Evolutionary conservation across 2,329 filamentous ascomycete species (phyloP).

Genomic region (Lachnellula hyalina): DNA sequence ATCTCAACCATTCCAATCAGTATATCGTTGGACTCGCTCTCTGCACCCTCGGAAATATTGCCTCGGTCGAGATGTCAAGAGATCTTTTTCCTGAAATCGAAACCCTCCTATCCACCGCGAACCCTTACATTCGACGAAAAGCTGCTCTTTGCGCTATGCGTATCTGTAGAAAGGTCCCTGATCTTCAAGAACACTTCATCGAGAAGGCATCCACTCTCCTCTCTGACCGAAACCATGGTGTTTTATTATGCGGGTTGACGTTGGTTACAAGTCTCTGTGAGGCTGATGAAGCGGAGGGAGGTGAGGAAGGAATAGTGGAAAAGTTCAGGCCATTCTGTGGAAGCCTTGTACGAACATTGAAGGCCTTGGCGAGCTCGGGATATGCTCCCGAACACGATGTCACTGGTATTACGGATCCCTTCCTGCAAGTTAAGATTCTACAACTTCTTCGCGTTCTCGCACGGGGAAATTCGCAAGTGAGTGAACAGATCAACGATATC

Average conservation of each 20-base stretch:
- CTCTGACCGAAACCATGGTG: conserved; percentile 91
- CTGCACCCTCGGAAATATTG: conserved; percentile 95
- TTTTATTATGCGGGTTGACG: conserved; percentile 86
- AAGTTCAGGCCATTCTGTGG: conserved; percentile 86
- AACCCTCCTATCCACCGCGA: conserved; percentile 81
- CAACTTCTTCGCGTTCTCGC: conserved; percentile 80
- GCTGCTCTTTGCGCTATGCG: conserved; percentile 98
- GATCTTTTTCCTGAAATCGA: conserved; percentile 97
- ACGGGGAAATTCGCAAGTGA: conserved; percentile 78
- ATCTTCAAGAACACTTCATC: conserved; percentile 93
- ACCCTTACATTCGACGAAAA: conserved; percentile 97
- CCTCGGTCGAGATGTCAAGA: conserved; percentile 95
- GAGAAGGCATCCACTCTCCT: conserved; percentile 88
- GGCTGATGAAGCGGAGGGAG: conserved; percentile 85
- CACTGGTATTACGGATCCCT: conserved; percentile 95
- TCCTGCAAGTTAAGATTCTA: conserved; percentile 94
- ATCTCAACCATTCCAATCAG: conserved; percentile 94
- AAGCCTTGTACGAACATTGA: conserved; percentile 81
- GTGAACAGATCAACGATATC: conserved; percentile 98
- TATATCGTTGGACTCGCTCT: conserved; percentile 96
- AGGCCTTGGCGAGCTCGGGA: conserved; percentile 86
- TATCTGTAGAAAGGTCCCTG: conserved; percentile 96
- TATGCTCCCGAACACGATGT: conserved; percentile 98
- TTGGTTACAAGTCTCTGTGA: conserved; percentile 90
- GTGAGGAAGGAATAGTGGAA: conserved; percentile 84